These are phyloP conservation scores for Holtermannia corniformis DNA, from an alignment of 768 basidiomycete genomes.

Conservation along the genomic window DNA sequence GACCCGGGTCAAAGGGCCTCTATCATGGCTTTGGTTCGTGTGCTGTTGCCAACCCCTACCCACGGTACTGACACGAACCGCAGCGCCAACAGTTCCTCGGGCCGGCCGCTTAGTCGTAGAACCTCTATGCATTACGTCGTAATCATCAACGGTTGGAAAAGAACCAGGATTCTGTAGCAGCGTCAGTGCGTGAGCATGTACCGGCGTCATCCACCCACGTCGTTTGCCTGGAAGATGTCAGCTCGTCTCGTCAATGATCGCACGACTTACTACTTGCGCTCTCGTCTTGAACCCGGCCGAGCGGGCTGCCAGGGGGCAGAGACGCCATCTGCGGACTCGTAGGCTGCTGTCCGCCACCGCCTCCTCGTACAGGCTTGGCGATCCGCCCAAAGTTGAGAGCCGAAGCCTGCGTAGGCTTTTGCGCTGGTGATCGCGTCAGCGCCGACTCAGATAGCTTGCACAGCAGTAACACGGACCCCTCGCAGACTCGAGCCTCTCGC, in stretches of 20 bases:
- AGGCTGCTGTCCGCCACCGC: slow-evolving; percentile 46
- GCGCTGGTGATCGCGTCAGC: slow-evolving; percentile 59
- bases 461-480: slow-evolving; percentile 53
- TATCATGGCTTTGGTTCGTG: slow-evolving; percentile 68
- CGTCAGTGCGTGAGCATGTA: neutral
- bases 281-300: slow-evolving; percentile 31
- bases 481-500: slow-evolving; percentile 84
- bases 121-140: no score
- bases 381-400: slow-evolving; percentile 84
- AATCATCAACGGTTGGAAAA: slow-evolving; percentile 1
- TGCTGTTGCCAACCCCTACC: neutral
- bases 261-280: slow-evolving; percentile 5
- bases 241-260: neutral
- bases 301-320: slow-evolving; percentile 28
- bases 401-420: no score
- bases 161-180: slow-evolving; percentile 15
- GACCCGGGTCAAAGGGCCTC: slow-evolving; percentile 68
- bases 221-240: no score
- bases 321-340: no score
- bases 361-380: slow-evolving; percentile 91
- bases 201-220: slow-evolving; percentile 17
- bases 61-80: neutral
- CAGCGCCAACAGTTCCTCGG: slow-evolving; percentile 33
- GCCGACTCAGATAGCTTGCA: slow-evolving; percentile 9
- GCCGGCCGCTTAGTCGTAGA: slow-evolving; percentile 13